Conservation (phyloP, 202 grass and related monocot genomes). For the Zoysia matrella region DNA sequence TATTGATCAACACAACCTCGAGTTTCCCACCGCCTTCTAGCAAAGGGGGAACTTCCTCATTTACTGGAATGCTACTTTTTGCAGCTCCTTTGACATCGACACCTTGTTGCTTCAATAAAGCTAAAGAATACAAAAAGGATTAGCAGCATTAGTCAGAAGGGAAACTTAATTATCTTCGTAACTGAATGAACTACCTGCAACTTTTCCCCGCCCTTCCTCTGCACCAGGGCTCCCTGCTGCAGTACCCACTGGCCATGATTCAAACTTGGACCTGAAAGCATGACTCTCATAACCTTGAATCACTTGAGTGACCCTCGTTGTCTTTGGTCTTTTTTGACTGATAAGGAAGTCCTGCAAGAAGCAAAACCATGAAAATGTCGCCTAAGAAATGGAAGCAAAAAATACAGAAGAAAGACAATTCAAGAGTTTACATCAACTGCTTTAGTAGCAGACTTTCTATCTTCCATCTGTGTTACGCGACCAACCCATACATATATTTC, state of each 20-base stretch:
- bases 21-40: slow-evolving; percentile 89
- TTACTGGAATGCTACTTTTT: slow-evolving; percentile 67
- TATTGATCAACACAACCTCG: slow-evolving; percentile 64
- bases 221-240: slow-evolving; percentile 55
- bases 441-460: slow-evolving; percentile 86
- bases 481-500: slow-evolving; percentile 91
- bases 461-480: slow-evolving; percentile 85
- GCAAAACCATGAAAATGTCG: slow-evolving; percentile 25
- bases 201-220: slow-evolving; percentile 89
- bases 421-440: slow-evolving; percentile 75
- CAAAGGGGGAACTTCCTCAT: slow-evolving; percentile 97
- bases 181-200: slow-evolving; percentile 70
- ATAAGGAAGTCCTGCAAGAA: slow-evolving; percentile 79
- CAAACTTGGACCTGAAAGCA: slow-evolving; percentile 92
- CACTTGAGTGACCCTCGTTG: slow-evolving; percentile 79
- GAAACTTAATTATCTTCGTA: slow-evolving; percentile 21
- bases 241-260: slow-evolving; percentile 82
- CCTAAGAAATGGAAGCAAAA: slow-evolving; percentile 21
- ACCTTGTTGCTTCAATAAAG: slow-evolving; percentile 96
- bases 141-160: slow-evolving; percentile 25
- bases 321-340: slow-evolving; percentile 81
- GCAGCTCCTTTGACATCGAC: slow-evolving; percentile 85
- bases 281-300: slow-evolving; percentile 97
- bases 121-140: slow-evolving; percentile 51
- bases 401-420: slow-evolving; percentile 18